These are phyloP conservation scores for Diplodia corticola DNA, from an alignment of 2,329 filamentous ascomycete species.

Conservation along the genomic window DNA sequence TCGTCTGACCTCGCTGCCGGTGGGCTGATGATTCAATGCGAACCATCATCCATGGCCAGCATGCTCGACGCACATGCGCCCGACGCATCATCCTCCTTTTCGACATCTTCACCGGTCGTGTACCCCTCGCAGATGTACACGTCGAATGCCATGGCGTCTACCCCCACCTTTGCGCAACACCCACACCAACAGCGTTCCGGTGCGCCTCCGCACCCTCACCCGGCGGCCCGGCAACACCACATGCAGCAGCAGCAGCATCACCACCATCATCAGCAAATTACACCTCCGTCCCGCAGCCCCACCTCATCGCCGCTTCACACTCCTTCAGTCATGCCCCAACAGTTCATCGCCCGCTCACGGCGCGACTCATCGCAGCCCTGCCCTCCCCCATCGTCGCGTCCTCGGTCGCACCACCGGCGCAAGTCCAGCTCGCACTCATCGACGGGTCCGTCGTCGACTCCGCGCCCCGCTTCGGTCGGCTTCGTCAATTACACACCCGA, in stretches of 20 bases:
- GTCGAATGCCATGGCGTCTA: background rate
- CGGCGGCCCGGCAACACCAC: background rate
- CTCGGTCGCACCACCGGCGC: constrained; percentile 21
- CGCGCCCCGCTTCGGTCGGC: constrained; percentile 51
- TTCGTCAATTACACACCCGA: constrained; percentile 91
- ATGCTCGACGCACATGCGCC: constrained; percentile 18
- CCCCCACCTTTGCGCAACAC: constrained; percentile 5
- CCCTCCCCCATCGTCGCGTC: background rate
- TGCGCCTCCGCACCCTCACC: constrained; percentile 13
- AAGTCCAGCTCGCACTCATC: constrained; percentile 21
- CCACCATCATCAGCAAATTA: constrained; percentile 3
- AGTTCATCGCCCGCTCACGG: constrained; percentile 7
- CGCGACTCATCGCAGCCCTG: constrained; percentile 9
- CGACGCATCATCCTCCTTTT: constrained; percentile 3
- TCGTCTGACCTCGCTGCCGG: constrained; percentile 17
- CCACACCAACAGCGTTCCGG: background rate
- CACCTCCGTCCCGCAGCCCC: constrained; percentile 20
- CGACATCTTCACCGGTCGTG: constrained; percentile 20
- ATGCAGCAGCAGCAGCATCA: background rate
- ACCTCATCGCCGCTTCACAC: constrained; percentile 5
- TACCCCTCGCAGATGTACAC: constrained; percentile 21
- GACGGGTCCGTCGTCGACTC: constrained; percentile 29
- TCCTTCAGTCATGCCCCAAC: background rate
- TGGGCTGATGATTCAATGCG: constrained; percentile 25
- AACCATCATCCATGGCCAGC: constrained; percentile 20